Evolutionary conservation across 2,329 filamentous ascomycete genomes (phyloP).

Genomic region (Lanzia echinophila): DNA sequence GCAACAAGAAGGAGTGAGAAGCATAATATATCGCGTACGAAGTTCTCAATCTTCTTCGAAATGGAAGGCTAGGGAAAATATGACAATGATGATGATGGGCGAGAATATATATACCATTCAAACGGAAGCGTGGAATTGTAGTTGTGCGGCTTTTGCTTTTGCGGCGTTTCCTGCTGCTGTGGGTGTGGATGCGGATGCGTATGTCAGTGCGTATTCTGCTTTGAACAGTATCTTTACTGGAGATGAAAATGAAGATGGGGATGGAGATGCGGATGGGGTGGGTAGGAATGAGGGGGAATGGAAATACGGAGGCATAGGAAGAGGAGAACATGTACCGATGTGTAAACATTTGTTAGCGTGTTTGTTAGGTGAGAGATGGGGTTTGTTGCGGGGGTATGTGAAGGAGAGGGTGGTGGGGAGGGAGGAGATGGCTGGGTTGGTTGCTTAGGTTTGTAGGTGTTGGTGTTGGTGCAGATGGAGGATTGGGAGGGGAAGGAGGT

Average conservation of each 20-base stretch:
- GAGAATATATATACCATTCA: conserved; percentile 58
- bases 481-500: too few species aligned
- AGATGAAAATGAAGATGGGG: conserved; percentile 12
- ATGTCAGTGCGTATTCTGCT: background rate
- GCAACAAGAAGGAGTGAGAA: too few species aligned
- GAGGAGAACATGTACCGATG: conserved; percentile 39
- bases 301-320: conserved; percentile 44
- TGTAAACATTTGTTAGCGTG: conserved; percentile 92
- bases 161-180: conserved; percentile 49
- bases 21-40: too few species aligned
- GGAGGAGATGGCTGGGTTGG: conserved; percentile 69
- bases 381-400: conserved; percentile 50
- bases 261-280: conserved; percentile 9
- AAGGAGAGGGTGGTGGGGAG: conserved; percentile 46
- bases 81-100: background rate
- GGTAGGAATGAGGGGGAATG: conserved; percentile 12
- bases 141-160: conserved; percentile 77
- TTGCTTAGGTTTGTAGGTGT: too few species aligned
- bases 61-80: too few species aligned
- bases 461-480: too few species aligned
- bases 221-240: too few species aligned
- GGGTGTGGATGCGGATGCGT: background rate
- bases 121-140: conserved; percentile 76
- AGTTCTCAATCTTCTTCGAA: too few species aligned
- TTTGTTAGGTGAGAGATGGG: conserved; percentile 63